Conservation (phyloP, 345 rosid species). For the Syzygium aromaticum region DNA sequence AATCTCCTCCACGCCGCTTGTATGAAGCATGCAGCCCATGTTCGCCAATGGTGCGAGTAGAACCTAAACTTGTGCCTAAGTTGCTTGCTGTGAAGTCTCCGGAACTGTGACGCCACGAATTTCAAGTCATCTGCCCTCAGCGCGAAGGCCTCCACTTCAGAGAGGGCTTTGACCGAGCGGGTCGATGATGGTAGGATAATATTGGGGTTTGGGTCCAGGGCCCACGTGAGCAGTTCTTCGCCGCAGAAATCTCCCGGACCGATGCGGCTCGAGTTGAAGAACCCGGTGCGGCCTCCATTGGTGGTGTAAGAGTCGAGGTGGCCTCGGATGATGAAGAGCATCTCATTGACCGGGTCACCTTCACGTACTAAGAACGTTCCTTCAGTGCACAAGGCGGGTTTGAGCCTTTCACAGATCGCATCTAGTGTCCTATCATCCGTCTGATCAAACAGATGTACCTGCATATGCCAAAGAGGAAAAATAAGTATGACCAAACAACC, state of each 20-base stretch:
- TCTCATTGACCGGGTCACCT: conserved; percentile 19
- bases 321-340: conserved; percentile 27
- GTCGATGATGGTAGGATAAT: conserved; percentile 19
- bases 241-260: conserved; percentile 28
- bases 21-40: conserved; percentile 24
- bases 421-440: conserved; percentile 15
- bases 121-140: conserved; percentile 16
- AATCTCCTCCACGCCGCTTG: conserved; percentile 20
- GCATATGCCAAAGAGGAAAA: not conserved
- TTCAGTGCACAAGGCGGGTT: conserved; percentile 13
- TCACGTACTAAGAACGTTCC: conserved; percentile 15
- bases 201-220: conserved; percentile 12
- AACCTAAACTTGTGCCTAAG: conserved; percentile 16
- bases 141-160: conserved; percentile 23
- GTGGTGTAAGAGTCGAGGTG: conserved; percentile 21
- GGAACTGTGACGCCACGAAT: conserved; percentile 22
- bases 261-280: conserved; percentile 19
- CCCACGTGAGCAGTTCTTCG: conserved; percentile 23
- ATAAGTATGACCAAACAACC: not conserved
- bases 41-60: conserved; percentile 20
- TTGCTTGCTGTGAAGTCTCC: conserved; percentile 17
- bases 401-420: conserved; percentile 20
- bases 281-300: conserved; percentile 16
- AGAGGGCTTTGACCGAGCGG: conserved; percentile 15
- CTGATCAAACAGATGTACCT: conserved; percentile 1